Percentiles rank a stretch among this genome's conserved stretches.
Conservation (phyloP, 495 filamentous ascomycete genomes). For the Xylaria bambusicola region DNA sequence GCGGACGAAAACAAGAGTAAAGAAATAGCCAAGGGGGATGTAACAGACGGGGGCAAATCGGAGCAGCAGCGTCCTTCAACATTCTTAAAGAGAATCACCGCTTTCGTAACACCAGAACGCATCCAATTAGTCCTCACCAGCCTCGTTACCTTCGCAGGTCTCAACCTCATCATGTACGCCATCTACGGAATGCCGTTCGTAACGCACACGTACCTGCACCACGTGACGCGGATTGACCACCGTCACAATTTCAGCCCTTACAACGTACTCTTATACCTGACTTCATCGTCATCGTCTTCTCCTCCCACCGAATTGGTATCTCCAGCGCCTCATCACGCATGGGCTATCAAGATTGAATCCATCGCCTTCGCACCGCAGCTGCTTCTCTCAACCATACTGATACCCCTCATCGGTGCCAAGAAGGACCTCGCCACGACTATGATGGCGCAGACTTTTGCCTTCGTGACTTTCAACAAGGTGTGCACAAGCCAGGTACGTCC, state of each 20-base stretch:
- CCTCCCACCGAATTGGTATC: conserved; percentile 11
- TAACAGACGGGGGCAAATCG: too few relatives aligned
- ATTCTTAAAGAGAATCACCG: conserved; percentile 23
- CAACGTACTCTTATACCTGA: conserved; percentile 86
- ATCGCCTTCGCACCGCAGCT: conserved; percentile 89
- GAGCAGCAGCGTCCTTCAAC: neutral
- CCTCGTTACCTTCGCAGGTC: conserved; percentile 64
- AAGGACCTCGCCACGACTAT: conserved; percentile 80
- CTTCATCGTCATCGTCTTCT: conserved; percentile 57
- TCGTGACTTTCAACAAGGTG: conserved; percentile 97
- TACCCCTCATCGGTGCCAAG: conserved; percentile 82
- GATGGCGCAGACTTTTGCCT: conserved; percentile 98
- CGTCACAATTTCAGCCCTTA: conserved; percentile 98
- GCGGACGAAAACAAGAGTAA: neutral
- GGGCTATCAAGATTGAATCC: conserved; percentile 58
- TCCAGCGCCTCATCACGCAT: neutral
- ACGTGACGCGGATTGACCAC: conserved; percentile 91
- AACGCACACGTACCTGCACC: conserved; percentile 87
- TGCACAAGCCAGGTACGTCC: conserved; percentile 87
- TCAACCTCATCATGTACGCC: conserved; percentile 78
- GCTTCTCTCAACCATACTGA: conserved; percentile 68
- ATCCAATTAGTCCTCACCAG: conserved; percentile 65
- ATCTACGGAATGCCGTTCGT: conserved; percentile 75
- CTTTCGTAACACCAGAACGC: conserved; percentile 64
- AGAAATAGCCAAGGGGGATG: neutral